A percentile compares a stretch with the other conserved stretches of the same genome.
Conservation (phyloP, 495 filamentous ascomycete species). For the Poronia punctata region DNA sequence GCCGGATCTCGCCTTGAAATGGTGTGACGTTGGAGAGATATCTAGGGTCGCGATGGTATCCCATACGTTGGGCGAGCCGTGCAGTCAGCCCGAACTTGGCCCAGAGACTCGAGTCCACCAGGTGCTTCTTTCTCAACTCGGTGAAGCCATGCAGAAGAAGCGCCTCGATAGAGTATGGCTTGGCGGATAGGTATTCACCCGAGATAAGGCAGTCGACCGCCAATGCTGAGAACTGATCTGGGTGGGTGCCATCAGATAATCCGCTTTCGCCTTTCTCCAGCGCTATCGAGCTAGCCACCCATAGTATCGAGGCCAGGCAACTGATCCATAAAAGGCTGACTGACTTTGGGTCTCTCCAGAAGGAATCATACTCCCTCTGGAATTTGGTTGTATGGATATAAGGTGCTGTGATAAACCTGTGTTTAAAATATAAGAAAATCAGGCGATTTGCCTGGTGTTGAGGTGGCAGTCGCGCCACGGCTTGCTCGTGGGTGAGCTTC, state of each 20-base stretch:
- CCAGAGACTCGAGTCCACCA: conserved; percentile 35
- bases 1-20: conserved; percentile 46
- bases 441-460: conserved; percentile 32
- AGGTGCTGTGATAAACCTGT: conserved; percentile 27
- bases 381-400: conserved; percentile 36
- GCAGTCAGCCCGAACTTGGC: conserved; percentile 36
- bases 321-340: conserved; percentile 35
- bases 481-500: conserved; percentile 27
- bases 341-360: conserved; percentile 35
- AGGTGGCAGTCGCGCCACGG: conserved; percentile 32
- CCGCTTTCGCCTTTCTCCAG: conserved; percentile 19
- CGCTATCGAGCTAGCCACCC: conserved; percentile 25
- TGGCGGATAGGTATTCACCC: conserved; percentile 35
- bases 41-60: conserved; percentile 45
- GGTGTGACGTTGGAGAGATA: conserved; percentile 37
- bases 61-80: conserved; percentile 43
- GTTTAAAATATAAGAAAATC: conserved; percentile 39
- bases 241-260: conserved; percentile 12
- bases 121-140: conserved; percentile 28
- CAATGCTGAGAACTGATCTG: conserved; percentile 17
- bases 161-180: conserved; percentile 41
- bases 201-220: conserved; percentile 36
- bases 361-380: conserved; percentile 39
- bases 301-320: conserved; percentile 35
- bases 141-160: conserved; percentile 36